These are phyloP conservation scores for Prosopis cineraria DNA, from an alignment of 306 rosid genomes.

Conservation along the genomic window DNA sequence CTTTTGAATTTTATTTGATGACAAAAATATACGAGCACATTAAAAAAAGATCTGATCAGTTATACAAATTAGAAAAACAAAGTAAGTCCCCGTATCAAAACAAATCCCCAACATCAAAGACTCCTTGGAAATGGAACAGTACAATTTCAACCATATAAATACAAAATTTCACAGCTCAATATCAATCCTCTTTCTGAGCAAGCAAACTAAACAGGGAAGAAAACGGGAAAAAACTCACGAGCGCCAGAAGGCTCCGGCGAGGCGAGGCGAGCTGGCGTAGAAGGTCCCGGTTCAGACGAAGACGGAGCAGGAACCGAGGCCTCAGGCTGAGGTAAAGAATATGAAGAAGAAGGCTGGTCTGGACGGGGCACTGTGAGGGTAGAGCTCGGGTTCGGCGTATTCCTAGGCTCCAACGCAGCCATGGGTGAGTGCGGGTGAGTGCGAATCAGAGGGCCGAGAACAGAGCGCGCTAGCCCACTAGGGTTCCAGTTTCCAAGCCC, in stretches of 20 bases:
- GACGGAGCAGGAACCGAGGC: not conserved
- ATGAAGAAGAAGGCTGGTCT: not conserved
- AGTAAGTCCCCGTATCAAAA: not conserved
- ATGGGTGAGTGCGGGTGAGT: not conserved
- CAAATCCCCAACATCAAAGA: not conserved
- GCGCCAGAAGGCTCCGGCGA: not conserved
- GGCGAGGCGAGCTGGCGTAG: not conserved
- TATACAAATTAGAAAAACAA: not conserved
- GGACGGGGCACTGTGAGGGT: not conserved
- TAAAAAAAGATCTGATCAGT: too few species aligned
- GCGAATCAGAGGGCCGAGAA: not conserved
- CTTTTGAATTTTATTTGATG: not conserved
- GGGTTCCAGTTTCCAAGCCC: not conserved
- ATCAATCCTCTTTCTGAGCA: not conserved
- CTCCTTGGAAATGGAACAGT: not conserved
- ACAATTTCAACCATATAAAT: not conserved
- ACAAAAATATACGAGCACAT: not conserved
- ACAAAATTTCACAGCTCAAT: not conserved
- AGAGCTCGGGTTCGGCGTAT: not conserved
- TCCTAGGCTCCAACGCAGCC: not conserved
- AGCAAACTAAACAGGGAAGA: not conserved
- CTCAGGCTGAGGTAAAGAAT: not conserved
- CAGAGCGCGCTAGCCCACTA: not conserved
- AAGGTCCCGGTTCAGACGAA: not conserved
- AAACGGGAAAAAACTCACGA: not conserved